A percentile compares a stretch with the other conserved stretches of the same genome.
These are phyloP conservation scores for Trametopsis cervina DNA, from an alignment of 768 basidiomycete genomes.

Conservation along the genomic window DNA sequence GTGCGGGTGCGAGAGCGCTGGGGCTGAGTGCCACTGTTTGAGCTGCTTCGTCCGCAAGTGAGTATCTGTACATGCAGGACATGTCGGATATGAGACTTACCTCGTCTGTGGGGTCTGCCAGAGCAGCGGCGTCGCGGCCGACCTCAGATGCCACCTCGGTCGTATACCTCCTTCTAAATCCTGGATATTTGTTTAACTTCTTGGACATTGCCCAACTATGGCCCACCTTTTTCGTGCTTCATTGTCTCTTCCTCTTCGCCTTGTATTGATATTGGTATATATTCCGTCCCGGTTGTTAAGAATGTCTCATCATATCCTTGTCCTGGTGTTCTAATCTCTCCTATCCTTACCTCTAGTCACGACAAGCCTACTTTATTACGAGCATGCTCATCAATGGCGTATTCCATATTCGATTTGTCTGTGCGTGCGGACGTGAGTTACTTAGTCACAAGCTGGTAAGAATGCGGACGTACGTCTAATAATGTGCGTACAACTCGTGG, in stretches of 20 bases:
- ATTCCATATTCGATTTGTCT: no score
- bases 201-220: background rate
- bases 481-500: no score
- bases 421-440: no score
- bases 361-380: no score
- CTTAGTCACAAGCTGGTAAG: no score
- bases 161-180: background rate
- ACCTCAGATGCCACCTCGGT: background rate
- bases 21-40: conserved; percentile 39
- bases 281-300: no score
- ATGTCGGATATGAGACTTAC: background rate
- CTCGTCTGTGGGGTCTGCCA: background rate
- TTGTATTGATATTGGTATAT: background rate
- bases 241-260: background rate
- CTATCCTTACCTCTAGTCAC: background rate
- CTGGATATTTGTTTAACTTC: background rate
- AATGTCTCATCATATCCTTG: no score
- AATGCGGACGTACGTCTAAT: no score
- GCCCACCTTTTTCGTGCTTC: background rate
- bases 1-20: conserved; percentile 79
- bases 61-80: background rate
- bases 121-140: background rate
- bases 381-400: no score
- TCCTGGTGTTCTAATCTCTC: no score
- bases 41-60: conserved; percentile 1